These are phyloP conservation scores for Entelexis paramagnoliae DNA, from an alignment of 1,139 yeast species.

Conservation along the genomic window DNA sequence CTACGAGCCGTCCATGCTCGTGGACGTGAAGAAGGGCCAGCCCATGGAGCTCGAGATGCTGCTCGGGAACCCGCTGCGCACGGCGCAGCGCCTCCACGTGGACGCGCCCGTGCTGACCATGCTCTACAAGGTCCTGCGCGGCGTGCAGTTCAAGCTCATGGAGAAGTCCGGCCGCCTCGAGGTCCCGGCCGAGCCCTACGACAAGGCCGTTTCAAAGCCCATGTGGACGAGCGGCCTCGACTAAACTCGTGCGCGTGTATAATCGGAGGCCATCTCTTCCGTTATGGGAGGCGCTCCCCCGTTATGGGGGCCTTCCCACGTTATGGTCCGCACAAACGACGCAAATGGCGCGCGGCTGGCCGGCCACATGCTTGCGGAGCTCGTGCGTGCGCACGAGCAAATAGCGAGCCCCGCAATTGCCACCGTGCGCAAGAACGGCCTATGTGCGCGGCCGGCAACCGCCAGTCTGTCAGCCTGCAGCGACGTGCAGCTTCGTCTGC, in stretches of 20 bases:
- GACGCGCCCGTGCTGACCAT: slow-evolving; percentile 47
- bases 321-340: too few species aligned
- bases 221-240: not conserved
- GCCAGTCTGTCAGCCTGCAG: not conserved
- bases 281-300: too few species aligned
- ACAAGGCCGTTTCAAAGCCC: not conserved
- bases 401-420: too few species aligned
- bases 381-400: too few species aligned
- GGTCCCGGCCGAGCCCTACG: slow-evolving; percentile 30
- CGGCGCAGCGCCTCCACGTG: slow-evolving; percentile 49
- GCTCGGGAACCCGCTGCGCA: slow-evolving; percentile 57
- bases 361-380: too few species aligned
- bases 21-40: slow-evolving; percentile 59
- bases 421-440: not conserved
- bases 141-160: slow-evolving; percentile 51
- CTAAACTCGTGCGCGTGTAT: not conserved
- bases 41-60: slow-evolving; percentile 63
- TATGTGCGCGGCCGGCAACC: too few species aligned
- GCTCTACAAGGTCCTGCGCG: slow-evolving; percentile 47
- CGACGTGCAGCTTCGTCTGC: too few species aligned
- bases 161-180: slow-evolving; percentile 42
- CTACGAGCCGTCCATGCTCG: slow-evolving; percentile 64
- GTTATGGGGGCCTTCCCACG: too few species aligned
- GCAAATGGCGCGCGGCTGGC: too few species aligned
- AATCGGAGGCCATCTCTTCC: too few species aligned